Evolutionary conservation across 305 asterid species (phyloP), one percentile per base, ranked within the genome.

Genomic region (Fraxinus platypoda): DNA sequence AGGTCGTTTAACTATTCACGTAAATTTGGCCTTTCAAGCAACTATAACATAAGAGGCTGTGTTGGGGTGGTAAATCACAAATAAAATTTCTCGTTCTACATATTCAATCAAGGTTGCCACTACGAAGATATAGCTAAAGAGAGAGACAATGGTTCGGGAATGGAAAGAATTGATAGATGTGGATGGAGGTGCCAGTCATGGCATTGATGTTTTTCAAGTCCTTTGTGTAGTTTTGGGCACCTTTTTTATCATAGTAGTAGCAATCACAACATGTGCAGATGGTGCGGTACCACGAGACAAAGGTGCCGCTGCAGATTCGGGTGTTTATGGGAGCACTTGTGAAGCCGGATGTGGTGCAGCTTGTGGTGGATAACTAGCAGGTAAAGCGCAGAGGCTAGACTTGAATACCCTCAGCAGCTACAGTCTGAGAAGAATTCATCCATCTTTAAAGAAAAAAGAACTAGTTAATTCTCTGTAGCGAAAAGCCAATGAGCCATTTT

Each of bases 301-400:
- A 75, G 33, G 54, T 52, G 80, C 77, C 31, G 81, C 68, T 2
- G 74, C 76, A 73, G 88, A 82, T 5, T 79, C 86, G 17, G 76
- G 54, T 73, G 77, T 41, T 35, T 76, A 76, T 72, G 87, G 43
- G 12, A 12, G 52, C 19, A 72, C 72, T 5, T 82, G 88, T 15
- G 84, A 43, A 37, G 81, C 86, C 13, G 83, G 66, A 4, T 86
- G 88, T 83, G 88, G 78, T 33, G 88, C 78, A 8, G 86, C 75
- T 21, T 85, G 86, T 75, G 88, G 86, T 62, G 86, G 79, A 54
- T 85, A 79, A 84, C 25, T 57, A 30, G 75, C 21, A 8, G n/a
- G n/a, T 64, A 3, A 64, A 64, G 30, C 34, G 34, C 34, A 11
- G n/a, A 31, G 43, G 38, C 13, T 17, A 71, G n/a, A 31, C 26